Conservation (phyloP, 306 rosid species). For the Lathyrus aphaca region DNA sequence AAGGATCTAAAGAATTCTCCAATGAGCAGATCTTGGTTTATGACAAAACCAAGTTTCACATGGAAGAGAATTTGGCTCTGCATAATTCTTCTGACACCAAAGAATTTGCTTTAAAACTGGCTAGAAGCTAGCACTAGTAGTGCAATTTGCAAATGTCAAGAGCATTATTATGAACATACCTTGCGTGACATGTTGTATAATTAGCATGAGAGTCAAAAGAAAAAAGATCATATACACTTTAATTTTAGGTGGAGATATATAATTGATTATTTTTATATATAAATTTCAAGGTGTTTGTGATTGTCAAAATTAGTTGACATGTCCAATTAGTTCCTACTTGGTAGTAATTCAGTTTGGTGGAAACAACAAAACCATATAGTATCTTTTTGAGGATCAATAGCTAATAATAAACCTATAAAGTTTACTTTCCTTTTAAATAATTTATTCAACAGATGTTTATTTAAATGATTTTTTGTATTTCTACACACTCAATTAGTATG, state of each 20-base stretch:
- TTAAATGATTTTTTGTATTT: background rate
- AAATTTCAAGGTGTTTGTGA: background rate
- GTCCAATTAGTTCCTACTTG: conserved; percentile 35
- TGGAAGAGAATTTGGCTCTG: conserved; percentile 37
- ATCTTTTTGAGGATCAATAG: conserved; percentile 11
- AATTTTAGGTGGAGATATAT: background rate
- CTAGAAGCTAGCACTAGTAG: conserved; percentile 1
- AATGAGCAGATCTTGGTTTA: conserved; percentile 22
- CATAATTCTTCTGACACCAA: conserved; percentile 21
- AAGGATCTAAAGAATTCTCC: conserved; percentile 35
- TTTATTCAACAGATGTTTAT: background rate
- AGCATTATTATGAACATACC: conserved; percentile 16
- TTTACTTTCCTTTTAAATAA: conserved; percentile 30
- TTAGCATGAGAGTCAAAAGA: conserved; percentile 27
- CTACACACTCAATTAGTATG: background rate
- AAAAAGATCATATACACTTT: background rate
- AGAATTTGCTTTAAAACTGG: conserved; percentile 25
- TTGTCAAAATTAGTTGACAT: conserved; percentile 38
- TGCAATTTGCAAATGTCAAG: background rate
- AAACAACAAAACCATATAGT: conserved; percentile 25
- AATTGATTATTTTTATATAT: background rate
- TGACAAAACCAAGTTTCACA: conserved; percentile 35
- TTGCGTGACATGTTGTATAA: conserved; percentile 32
- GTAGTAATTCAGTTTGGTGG: conserved; percentile 37
- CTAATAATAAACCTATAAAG: conserved; percentile 38